phyloP scores from a whole-genome alignment of 768 basidiomycete genomes.

The Pleurotus sapidus region DNA sequence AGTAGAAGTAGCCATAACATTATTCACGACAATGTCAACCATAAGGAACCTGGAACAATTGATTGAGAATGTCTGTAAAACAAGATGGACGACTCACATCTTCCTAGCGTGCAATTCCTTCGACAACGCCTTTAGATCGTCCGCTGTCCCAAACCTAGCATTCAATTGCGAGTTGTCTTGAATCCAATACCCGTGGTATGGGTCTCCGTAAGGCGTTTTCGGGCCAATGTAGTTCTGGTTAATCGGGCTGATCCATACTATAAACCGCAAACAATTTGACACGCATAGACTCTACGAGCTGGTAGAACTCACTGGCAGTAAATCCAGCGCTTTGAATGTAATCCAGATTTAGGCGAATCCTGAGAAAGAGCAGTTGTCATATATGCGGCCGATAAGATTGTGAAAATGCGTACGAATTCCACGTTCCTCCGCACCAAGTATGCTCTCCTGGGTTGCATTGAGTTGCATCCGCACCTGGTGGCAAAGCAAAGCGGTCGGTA shows the following conservation, averaged over 20 bases:
- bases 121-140: constrained; percentile 62
- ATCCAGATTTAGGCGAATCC: constrained; percentile 73
- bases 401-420: constrained; percentile 47
- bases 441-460: constrained; percentile 57
- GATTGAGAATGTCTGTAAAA: neutral
- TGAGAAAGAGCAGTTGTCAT: constrained; percentile 13
- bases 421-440: constrained; percentile 88
- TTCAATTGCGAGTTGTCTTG: constrained; percentile 63
- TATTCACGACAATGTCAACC: constrained; percentile 85
- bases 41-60: constrained; percentile 57
- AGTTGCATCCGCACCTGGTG: constrained; percentile 45
- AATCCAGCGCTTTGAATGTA: constrained; percentile 84
- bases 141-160: constrained; percentile 57
- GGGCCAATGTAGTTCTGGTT: constrained; percentile 76
- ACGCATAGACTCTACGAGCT: neutral
- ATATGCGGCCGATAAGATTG: no score
- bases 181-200: constrained; percentile 88
- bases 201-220: constrained; percentile 68
- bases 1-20: constrained; percentile 71
- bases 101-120: constrained; percentile 62
- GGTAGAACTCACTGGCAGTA: constrained; percentile 53
- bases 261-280: constrained; percentile 3
- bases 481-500: constrained; percentile 75
- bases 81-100: constrained; percentile 45
- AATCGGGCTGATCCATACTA: constrained; percentile 84